Conservation (phyloP, 2,329 filamentous ascomycete genomes). For the Cercospora citrullina region DNA sequence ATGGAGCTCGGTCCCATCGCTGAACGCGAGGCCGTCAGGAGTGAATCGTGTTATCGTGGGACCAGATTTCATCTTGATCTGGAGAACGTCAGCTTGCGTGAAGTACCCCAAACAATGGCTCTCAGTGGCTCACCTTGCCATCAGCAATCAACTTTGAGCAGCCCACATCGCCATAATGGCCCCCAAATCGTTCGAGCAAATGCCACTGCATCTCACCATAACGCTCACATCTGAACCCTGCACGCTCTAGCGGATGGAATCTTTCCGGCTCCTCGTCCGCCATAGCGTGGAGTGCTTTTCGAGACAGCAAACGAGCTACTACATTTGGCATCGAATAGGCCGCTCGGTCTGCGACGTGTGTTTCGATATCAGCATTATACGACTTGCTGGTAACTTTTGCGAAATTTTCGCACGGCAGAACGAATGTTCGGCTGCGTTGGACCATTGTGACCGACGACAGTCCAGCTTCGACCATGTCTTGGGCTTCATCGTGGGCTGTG, state of each 20-base stretch:
- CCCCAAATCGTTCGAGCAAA: slow-evolving; percentile 46
- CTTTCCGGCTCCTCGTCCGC: slow-evolving; percentile 39
- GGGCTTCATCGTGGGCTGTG: slow-evolving; percentile 50
- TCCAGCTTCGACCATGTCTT: slow-evolving; percentile 47
- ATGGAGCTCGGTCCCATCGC: slow-evolving; percentile 44
- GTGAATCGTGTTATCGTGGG: not conserved
- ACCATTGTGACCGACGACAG: slow-evolving; percentile 45
- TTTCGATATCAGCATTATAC: slow-evolving; percentile 25
- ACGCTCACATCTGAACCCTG: slow-evolving; percentile 45
- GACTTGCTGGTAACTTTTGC: not conserved
- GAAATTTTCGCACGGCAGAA: slow-evolving; percentile 32
- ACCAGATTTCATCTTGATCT: not conserved
- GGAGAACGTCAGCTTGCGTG: slow-evolving; percentile 38
- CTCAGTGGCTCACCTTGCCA: slow-evolving; percentile 32
- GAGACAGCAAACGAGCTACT: slow-evolving; percentile 36
- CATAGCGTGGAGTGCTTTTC: slow-evolving; percentile 33
- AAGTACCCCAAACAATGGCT: slow-evolving; percentile 47
- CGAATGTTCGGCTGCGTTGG: slow-evolving; percentile 41
- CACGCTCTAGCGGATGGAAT: slow-evolving; percentile 44
- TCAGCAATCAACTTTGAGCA: slow-evolving; percentile 44
- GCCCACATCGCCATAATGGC: slow-evolving; percentile 51
- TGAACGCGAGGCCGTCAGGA: slow-evolving; percentile 42
- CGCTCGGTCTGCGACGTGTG: slow-evolving; percentile 24
- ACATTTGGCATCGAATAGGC: slow-evolving; percentile 30
- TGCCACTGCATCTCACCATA: slow-evolving; percentile 40